A percentile compares a stretch with the other conserved stretches of the same genome.
These are phyloP conservation scores for Manihot esculenta DNA, from an alignment of 441 rosid species.

Conservation along the genomic window DNA sequence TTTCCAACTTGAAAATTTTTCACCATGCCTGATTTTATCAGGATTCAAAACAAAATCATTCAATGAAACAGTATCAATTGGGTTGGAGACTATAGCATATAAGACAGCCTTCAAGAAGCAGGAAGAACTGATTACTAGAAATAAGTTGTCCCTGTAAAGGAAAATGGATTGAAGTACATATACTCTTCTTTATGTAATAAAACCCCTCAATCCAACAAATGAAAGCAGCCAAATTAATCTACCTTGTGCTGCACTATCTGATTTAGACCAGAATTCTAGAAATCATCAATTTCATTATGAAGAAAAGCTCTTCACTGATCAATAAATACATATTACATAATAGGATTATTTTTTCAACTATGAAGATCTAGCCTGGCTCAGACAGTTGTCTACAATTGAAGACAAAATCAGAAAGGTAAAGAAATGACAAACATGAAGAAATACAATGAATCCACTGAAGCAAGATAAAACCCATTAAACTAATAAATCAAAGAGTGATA, in stretches of 20 bases:
- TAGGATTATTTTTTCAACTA: not conserved
- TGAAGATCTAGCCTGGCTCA: constrained; percentile 17
- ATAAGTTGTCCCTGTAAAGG: not conserved
- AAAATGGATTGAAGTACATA: not conserved
- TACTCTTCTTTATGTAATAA: not conserved
- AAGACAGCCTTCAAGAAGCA: not conserved
- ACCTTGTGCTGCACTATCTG: not conserved
- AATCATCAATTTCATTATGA: constrained; percentile 10
- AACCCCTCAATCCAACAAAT: constrained; percentile 13
- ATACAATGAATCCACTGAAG: not conserved
- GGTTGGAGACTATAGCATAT: too few species aligned
- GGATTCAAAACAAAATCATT: too few species aligned
- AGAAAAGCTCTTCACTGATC: not conserved
- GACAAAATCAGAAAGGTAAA: constrained; percentile 4
- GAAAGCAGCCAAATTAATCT: not conserved
- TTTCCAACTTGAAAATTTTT: too few species aligned
- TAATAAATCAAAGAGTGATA: constrained; percentile 13
- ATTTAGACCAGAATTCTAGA: not conserved
- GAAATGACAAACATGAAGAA: not conserved
- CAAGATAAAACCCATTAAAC: constrained; percentile 10
- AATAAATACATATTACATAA: not conserved
- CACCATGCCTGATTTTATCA: too few species aligned
- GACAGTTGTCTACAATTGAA: constrained; percentile 12
- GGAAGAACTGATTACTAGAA: not conserved
- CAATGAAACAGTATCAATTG: not conserved